phyloP scores from a whole-genome alignment of 2,329 filamentous ascomycete species.

The Dendrostoma leiphaemia region DNA sequence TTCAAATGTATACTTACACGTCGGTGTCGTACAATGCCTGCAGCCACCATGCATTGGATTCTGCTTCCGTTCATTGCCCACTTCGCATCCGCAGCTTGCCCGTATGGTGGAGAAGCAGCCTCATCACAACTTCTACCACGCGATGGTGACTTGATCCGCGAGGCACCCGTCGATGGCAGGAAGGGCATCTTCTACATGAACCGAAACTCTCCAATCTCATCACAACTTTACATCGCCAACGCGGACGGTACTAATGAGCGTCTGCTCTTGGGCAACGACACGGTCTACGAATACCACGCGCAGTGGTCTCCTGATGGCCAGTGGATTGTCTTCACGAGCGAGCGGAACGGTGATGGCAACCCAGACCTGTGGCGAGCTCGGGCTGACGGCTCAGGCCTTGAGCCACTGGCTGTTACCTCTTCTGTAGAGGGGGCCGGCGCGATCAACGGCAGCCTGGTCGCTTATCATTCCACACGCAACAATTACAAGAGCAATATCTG shows the following conservation, averaged over 20 bases:
- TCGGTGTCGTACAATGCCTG: too few species aligned
- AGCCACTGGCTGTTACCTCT: conserved; percentile 31
- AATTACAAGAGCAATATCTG: conserved; percentile 38
- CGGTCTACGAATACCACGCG: conserved; percentile 37
- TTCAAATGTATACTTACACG: too few species aligned
- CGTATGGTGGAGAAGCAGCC: not conserved
- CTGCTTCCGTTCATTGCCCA: not conserved
- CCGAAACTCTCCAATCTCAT: conserved; percentile 18
- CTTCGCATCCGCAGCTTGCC: not conserved
- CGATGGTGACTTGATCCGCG: not conserved
- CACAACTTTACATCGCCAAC: conserved; percentile 30
- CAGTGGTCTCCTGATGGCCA: conserved; percentile 36
- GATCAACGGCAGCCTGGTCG: conserved; percentile 32
- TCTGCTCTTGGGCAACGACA: conserved; percentile 28
- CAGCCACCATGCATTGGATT: not conserved
- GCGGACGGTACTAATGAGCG: conserved; percentile 37
- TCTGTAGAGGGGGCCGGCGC: conserved; percentile 35
- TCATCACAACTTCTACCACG: not conserved
- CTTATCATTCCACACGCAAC: conserved; percentile 37
- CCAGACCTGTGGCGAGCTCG: conserved; percentile 39
- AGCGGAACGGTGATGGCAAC: conserved; percentile 39
- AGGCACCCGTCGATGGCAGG: not conserved
- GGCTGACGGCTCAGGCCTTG: conserved; percentile 32
- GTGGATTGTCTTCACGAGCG: conserved; percentile 40
- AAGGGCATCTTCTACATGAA: conserved; percentile 21